phyloP scores from a whole-genome alignment of 768 basidiomycete genomes.

The Rhodotorula diobovata region DNA sequence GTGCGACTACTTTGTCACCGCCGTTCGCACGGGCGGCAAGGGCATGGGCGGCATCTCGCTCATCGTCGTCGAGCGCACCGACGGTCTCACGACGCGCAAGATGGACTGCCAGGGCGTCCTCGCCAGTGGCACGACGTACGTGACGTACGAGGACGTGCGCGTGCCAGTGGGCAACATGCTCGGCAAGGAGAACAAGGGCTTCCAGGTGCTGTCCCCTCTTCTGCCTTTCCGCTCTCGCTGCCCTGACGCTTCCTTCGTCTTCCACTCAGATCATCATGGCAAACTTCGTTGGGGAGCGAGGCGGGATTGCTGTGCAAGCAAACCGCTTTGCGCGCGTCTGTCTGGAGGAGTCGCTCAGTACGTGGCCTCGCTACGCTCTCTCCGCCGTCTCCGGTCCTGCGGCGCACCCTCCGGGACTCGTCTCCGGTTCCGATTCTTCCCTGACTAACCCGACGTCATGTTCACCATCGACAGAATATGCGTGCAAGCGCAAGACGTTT shows the following conservation, averaged over 20 bases:
- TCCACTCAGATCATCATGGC: background rate
- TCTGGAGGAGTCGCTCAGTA: conserved; percentile 37
- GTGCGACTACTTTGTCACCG: conserved; percentile 36
- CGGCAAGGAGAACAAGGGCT: conserved; percentile 44
- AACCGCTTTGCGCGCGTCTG: conserved; percentile 39
- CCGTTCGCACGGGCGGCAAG: conserved; percentile 38
- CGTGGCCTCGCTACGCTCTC: background rate
- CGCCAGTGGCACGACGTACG: conserved; percentile 39
- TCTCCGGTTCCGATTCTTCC: too few relatives aligned
- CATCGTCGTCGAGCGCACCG: conserved; percentile 39
- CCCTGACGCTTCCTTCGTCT: conserved; percentile 8
- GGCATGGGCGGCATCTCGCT: conserved; percentile 42
- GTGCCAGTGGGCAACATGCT: conserved; percentile 44
- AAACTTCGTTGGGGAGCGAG: background rate
- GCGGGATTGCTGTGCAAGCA: conserved; percentile 38
- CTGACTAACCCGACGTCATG: background rate
- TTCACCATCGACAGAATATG: too few relatives aligned
- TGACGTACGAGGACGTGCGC: conserved; percentile 40
- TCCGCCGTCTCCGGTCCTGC: too few relatives aligned
- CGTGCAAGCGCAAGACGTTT: conserved; percentile 39
- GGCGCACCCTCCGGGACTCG: too few relatives aligned
- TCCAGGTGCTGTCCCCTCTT: conserved; percentile 38
- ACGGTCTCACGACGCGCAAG: conserved; percentile 23
- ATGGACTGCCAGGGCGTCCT: conserved; percentile 40
- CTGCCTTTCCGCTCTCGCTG: too few relatives aligned